Percentiles rank a stretch among this genome's conserved stretches.
phyloP scores from a whole-genome alignment of 2,329 filamentous ascomycete species.

The Clonostachys chloroleuca region DNA sequence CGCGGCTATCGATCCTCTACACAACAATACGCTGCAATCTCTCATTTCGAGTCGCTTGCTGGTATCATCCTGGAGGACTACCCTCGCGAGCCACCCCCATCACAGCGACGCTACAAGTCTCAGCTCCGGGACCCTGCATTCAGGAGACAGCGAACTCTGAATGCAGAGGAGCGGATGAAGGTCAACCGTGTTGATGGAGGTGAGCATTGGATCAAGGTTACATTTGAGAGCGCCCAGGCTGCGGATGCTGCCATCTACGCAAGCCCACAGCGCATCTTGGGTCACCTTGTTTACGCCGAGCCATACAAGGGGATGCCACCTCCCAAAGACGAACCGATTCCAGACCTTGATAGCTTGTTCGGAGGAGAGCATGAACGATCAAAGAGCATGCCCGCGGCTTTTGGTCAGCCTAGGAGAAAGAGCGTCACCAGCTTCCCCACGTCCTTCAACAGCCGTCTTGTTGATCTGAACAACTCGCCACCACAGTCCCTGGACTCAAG shows the following conservation, averaged over 20 bases:
- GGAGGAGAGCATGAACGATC: slow-evolving; percentile 21
- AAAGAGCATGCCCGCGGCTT: slow-evolving; percentile 21
- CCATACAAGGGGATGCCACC: slow-evolving; percentile 63
- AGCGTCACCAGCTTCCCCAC: slow-evolving; percentile 19
- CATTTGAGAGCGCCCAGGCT: slow-evolving; percentile 69
- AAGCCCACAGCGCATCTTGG: slow-evolving; percentile 68
- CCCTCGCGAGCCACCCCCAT: slow-evolving; percentile 73
- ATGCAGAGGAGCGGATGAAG: slow-evolving; percentile 68
- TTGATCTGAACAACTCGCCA: slow-evolving; percentile 27
- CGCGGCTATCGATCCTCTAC: slow-evolving; percentile 68
- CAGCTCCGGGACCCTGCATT: slow-evolving; percentile 70
- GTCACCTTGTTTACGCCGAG: slow-evolving; percentile 68
- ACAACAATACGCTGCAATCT: slow-evolving; percentile 80
- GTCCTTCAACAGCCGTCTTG: slow-evolving; percentile 27
- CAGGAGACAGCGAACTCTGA: slow-evolving; percentile 60
- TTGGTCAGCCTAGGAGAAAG: slow-evolving; percentile 18
- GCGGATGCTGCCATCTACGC: slow-evolving; percentile 65
- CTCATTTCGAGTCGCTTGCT: slow-evolving; percentile 82
- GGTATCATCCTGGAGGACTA: slow-evolving; percentile 92
- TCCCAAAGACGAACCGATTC: slow-evolving; percentile 57
- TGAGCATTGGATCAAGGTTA: slow-evolving; percentile 87
- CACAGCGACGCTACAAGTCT: slow-evolving; percentile 66
- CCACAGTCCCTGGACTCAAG: slow-evolving; percentile 45
- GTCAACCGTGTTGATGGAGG: slow-evolving; percentile 81
- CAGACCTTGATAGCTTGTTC: slow-evolving; percentile 39